A percentile compares a stretch with the other conserved stretches of the same genome.
Evolutionary conservation across 139 green algal species (phyloP).

Genomic region (Choricystis sp.): DNA sequence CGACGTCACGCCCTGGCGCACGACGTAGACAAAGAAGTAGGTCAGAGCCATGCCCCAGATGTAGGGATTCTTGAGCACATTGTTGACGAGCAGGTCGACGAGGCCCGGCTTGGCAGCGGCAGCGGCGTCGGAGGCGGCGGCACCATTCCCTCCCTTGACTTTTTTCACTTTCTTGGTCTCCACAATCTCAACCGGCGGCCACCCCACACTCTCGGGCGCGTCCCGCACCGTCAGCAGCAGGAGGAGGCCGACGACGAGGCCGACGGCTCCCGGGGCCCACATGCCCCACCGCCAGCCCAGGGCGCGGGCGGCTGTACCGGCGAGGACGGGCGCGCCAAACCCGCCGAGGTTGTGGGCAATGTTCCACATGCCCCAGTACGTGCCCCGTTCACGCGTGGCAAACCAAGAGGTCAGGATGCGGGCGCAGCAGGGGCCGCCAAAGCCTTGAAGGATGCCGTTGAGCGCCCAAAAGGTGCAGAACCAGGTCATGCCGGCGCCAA

Average conservation of each 20-base stretch:
- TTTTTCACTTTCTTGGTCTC: constrained; percentile 4
- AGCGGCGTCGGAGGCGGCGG: neutral
- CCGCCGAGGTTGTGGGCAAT: constrained; percentile 91
- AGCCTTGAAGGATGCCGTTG: constrained; percentile 84
- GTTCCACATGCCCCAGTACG: constrained; percentile 89
- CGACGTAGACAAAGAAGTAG: constrained; percentile 94
- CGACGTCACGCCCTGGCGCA: constrained; percentile 75
- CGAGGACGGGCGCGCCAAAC: constrained; percentile 79
- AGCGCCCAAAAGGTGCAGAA: constrained; percentile 74
- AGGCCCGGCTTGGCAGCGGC: constrained; percentile 24
- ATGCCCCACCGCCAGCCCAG: constrained; percentile 69
- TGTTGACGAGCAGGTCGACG: constrained; percentile 54
- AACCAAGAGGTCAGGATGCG: constrained; percentile 95
- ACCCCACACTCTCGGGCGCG: constrained; percentile 60
- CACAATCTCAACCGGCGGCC: constrained; percentile 46
- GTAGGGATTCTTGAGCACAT: constrained; percentile 71
- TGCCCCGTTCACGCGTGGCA: constrained; percentile 50
- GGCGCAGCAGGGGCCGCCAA: constrained; percentile 84
- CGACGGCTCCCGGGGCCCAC: constrained; percentile 76
- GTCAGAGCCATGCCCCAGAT: constrained; percentile 89
- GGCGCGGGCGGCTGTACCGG: constrained; percentile 60
- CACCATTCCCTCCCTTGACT: constrained; percentile 1
- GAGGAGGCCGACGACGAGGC: constrained; percentile 49
- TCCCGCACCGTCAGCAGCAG: constrained; percentile 65
- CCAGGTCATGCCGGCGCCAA: constrained; percentile 54